Base-by-base conservation (phyloP, 2,329 filamentous ascomycete species). In the Neodidymelliopsis sp. region DNA sequence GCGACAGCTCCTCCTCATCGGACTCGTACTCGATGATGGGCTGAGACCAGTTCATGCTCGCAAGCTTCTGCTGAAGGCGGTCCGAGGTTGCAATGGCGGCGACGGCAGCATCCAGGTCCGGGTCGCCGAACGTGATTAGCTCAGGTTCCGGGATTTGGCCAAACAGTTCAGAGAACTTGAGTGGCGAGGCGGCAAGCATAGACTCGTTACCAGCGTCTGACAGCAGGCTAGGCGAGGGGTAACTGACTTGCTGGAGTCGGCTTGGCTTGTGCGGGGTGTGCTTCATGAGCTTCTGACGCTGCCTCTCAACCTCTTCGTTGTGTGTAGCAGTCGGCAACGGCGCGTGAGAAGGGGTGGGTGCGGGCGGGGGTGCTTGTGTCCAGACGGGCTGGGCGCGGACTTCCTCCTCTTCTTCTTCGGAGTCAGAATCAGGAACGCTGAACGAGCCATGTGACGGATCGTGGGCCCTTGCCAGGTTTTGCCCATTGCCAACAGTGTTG, bases 341-440 rank as follows among this genome's bases (percentile, higher is more conserved):
- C 10, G 65, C 65, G 43, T 73, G 69, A 11, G 69, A 61, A 9
- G 70, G 69, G 8, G 63, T 65, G 8, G 71, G 70, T 18, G 70
- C 59, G 2, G 70, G 69, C 6, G 69, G 71, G 10, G 71, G 71
- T 15, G 65, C 49, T 38, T 72, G 67, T 1, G 68, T 71, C 65
- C 66, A 71, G 22, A 65, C 49, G 24, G 53, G 59, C 15, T 20
- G 30, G 6, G 69, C 65, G 6, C 63, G 67, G 9, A 66, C 65
- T 34, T 62, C 53, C 41, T 71, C 67, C 1, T 68, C 70, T 60
- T 62, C 70, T 28, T 48, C 55, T 23, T 56, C 45, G 10, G 47
- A 51, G 16, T 56, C 53, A n/a, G 50, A 52, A n/a, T 48, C 48
- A n/a, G 57, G 44, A 19, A 49, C 53, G 19, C 62, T 57, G 37